Percentiles rank a stretch among this genome's conserved stretches.
phyloP scores from a whole-genome alignment of 352 stramenopile species.

The Pilasporangium apinafurcum region DNA sequence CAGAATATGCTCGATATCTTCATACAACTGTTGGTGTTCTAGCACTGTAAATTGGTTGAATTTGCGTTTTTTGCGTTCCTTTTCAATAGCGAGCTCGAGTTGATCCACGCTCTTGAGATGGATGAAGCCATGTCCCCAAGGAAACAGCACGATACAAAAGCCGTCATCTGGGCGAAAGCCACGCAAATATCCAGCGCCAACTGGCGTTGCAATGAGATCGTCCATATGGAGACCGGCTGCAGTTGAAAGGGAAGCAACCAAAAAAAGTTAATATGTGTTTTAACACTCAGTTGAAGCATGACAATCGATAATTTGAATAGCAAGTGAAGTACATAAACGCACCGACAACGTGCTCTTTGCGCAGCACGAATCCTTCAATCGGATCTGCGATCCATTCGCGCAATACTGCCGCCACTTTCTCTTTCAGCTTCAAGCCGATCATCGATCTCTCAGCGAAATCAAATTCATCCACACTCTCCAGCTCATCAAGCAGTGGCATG shows the following conservation, averaged over 20 bases:
- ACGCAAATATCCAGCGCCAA: constrained; percentile 54
- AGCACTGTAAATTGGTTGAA: constrained; percentile 48
- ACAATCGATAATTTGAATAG: background rate
- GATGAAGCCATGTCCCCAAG: constrained; percentile 71
- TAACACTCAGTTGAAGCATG: background rate
- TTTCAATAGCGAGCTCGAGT: constrained; percentile 22
- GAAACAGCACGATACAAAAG: constrained; percentile 66
- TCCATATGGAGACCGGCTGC: constrained; percentile 37
- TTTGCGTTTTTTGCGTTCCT: constrained; percentile 34
- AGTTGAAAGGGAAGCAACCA: background rate
- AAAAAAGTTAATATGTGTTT: too few species aligned
- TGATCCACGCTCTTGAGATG: constrained; percentile 47
- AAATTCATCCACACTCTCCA: constrained; percentile 8
- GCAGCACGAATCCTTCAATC: constrained; percentile 56
- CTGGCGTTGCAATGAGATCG: constrained; percentile 57
- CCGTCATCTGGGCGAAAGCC: constrained; percentile 42
- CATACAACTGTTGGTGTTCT: constrained; percentile 65
- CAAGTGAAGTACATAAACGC: constrained; percentile 1
- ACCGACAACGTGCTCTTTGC: constrained; percentile 69
- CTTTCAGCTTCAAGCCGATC: constrained; percentile 57
- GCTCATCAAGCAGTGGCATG: constrained; percentile 17
- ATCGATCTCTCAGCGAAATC: constrained; percentile 27
- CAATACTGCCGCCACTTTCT: constrained; percentile 58
- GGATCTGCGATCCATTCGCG: constrained; percentile 66
- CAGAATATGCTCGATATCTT: constrained; percentile 56